phyloP scores from a whole-genome alignment of 2,329 filamentous ascomycete species.

The Phoma sp. region DNA sequence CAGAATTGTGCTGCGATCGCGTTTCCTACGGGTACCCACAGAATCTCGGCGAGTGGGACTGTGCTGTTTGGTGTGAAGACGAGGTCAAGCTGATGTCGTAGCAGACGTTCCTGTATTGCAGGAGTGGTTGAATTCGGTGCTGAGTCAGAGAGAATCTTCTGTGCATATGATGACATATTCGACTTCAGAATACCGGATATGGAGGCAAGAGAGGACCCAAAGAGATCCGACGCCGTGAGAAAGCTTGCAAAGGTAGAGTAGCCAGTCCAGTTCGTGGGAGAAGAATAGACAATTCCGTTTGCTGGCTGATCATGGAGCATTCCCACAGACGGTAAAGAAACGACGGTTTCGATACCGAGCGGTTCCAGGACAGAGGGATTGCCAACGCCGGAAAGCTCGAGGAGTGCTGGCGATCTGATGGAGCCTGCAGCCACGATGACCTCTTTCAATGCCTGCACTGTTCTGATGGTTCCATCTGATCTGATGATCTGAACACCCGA shows the following conservation, averaged over 20 bases:
- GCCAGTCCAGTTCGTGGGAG: constrained; percentile 45
- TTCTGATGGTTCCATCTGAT: constrained; percentile 23
- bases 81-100: constrained; percentile 56
- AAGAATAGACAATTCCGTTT: constrained; percentile 31
- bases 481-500: constrained; percentile 33
- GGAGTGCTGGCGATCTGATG: constrained; percentile 40
- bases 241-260: constrained; percentile 48
- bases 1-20: constrained; percentile 48
- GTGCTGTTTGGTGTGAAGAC: constrained; percentile 50
- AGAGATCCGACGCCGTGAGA: constrained; percentile 44
- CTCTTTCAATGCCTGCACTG: constrained; percentile 32
- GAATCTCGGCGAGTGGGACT: constrained; percentile 56
- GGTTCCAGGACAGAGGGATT: constrained; percentile 35
- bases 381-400: constrained; percentile 48
- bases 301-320: constrained; percentile 46
- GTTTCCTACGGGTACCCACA: constrained; percentile 46
- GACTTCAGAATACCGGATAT: constrained; percentile 31
- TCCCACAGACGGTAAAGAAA: constrained; percentile 37
- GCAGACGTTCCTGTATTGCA: constrained; percentile 48
- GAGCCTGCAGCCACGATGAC: constrained; percentile 47
- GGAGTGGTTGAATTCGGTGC: constrained; percentile 26
- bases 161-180: constrained; percentile 39
- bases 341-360: constrained; percentile 26
- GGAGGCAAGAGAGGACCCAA: constrained; percentile 33
- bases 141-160: constrained; percentile 28